A percentile compares a stretch with the other conserved stretches of the same genome.
phyloP scores from a whole-genome alignment of 139 green algal genomes.

The Tetraselmis chui region DNA sequence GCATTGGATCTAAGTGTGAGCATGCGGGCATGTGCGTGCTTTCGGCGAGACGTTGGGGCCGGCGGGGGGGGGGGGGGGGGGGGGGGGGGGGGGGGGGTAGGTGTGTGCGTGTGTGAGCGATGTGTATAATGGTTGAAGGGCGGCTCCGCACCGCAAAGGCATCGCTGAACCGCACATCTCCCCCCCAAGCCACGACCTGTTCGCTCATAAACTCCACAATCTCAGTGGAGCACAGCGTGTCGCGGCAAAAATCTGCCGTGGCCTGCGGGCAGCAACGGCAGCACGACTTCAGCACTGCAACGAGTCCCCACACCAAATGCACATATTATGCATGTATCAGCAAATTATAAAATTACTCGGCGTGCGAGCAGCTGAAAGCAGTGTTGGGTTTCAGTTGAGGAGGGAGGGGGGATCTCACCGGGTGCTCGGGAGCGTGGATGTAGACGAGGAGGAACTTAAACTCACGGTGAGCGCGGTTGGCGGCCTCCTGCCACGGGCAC shows the following conservation, averaged over 20 bases:
- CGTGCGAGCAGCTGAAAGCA: not conserved
- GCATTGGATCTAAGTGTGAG: no score
- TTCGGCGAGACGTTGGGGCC: no score
- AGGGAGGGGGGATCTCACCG: conserved; percentile 28
- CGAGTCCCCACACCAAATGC: no score
- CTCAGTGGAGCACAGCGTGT: conserved; percentile 44
- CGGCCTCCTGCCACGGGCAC: conserved; percentile 42
- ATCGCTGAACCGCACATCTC: conserved; percentile 50
- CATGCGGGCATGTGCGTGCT: no score
- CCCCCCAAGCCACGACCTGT: conserved; percentile 60
- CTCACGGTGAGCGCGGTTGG: conserved; percentile 41
- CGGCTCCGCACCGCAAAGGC: conserved; percentile 52
- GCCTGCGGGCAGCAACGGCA: conserved; percentile 34
- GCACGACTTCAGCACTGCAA: not conserved
- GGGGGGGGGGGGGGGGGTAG: no score
- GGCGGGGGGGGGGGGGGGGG: no score
- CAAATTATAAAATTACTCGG: not conserved
- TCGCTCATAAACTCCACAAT: conserved; percentile 51
- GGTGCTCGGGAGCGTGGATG: conserved; percentile 62
- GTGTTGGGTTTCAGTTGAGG: not conserved
- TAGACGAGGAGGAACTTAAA: conserved; percentile 75
- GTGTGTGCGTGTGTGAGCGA: no score
- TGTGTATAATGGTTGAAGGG: no score
- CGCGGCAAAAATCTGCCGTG: conserved; percentile 47
- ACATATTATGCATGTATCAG: no score